These are phyloP conservation scores for Claviceps spartinae DNA, from an alignment of 2,329 filamentous ascomycete genomes.

Conservation along the genomic window DNA sequence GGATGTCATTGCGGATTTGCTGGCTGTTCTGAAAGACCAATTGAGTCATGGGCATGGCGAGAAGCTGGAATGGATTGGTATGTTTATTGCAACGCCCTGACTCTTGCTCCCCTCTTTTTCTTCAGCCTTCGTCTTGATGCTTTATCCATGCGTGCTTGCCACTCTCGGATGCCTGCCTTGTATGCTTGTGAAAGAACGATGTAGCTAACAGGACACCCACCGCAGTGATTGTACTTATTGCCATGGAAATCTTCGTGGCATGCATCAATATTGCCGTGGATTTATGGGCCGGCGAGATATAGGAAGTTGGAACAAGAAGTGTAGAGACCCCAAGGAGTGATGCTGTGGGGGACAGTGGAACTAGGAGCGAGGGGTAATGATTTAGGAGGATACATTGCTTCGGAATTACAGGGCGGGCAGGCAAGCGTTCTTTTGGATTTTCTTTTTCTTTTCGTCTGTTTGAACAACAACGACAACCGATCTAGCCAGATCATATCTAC, in stretches of 20 bases:
- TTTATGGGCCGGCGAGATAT: constrained; percentile 46
- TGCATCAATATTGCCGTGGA: constrained; percentile 93
- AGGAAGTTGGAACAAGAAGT: neutral
- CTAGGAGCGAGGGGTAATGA: no score
- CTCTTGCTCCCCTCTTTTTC: neutral
- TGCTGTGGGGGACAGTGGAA: neutral
- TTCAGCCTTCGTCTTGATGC: neutral
- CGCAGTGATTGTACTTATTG: constrained; percentile 84
- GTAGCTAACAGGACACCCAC: neutral
- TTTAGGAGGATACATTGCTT: neutral
- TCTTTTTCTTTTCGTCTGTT: neutral
- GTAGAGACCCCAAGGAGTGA: neutral
- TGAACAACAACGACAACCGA: neutral
- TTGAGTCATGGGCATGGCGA: constrained; percentile 85
- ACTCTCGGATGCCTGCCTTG: neutral
- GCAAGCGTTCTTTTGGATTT: neutral
- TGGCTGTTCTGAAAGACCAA: constrained; percentile 91
- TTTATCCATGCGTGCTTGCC: neutral
- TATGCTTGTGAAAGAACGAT: neutral
- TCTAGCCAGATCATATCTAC: neutral
- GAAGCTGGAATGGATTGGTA: constrained; percentile 81
- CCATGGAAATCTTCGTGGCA: constrained; percentile 85
- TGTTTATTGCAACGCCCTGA: neutral
- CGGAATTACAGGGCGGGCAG: neutral
- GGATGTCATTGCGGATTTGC: constrained; percentile 74